Conservation (phyloP, 805 yeast species). For the Candida lessepsii region DNA sequence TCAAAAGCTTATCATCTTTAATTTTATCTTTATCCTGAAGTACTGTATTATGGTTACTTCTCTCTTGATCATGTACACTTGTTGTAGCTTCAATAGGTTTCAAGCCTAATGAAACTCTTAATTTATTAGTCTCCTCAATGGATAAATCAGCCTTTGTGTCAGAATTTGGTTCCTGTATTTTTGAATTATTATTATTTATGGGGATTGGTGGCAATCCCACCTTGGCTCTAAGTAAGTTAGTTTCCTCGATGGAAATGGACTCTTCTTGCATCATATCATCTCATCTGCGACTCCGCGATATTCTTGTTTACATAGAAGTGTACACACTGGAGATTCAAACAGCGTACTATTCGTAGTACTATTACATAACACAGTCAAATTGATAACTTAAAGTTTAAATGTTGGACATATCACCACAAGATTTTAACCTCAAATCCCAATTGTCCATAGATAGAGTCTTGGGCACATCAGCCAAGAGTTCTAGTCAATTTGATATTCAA, state of each 20-base stretch:
- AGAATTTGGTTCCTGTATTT: slow-evolving; percentile 3
- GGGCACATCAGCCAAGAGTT: slow-evolving; percentile 48
- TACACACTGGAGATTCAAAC: too few species aligned
- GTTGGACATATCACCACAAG: slow-evolving; percentile 2
- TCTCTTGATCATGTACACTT: background rate
- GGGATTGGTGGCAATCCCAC: slow-evolving; percentile 43
- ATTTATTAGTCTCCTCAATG: slow-evolving; percentile 57
- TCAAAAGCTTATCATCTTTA: slow-evolving; percentile 14
- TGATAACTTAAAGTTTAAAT: background rate
- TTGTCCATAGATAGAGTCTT: slow-evolving; percentile 20
- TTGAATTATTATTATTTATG: slow-evolving; percentile 4
- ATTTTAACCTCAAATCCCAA: slow-evolving; percentile 2
- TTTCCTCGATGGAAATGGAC: slow-evolving; percentile 40
- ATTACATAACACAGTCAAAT: background rate
- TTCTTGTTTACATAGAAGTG: slow-evolving; percentile 5
- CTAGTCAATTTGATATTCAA: slow-evolving; percentile 40
- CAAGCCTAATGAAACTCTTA: slow-evolving; percentile 52
- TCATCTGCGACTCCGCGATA: slow-evolving; percentile 7
- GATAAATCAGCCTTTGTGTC: slow-evolving; percentile 20
- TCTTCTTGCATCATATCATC: slow-evolving; percentile 21
- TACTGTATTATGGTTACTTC: background rate
- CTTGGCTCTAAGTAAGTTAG: slow-evolving; percentile 38
- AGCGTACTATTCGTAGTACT: too few species aligned
- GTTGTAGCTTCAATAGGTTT: slow-evolving; percentile 42
- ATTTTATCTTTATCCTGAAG: background rate